Conservation (phyloP, 371 early-diverging fungal species). For the Sporodiniella umbellata region DNA sequence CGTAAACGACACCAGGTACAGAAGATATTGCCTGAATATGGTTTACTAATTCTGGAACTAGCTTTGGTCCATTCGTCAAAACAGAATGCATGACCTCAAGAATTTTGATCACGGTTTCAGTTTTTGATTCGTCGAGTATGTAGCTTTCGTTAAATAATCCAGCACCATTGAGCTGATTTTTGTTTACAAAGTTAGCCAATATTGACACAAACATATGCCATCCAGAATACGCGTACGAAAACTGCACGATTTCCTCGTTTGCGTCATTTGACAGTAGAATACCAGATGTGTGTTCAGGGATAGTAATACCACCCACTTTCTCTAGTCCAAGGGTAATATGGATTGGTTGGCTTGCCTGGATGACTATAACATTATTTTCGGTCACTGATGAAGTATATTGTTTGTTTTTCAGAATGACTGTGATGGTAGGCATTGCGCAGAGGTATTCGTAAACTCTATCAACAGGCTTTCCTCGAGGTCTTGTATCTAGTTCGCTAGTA, state of each 20-base stretch:
- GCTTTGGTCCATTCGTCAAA: conserved; percentile 14
- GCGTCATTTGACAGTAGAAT: conserved; percentile 12
- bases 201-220: conserved; percentile 33
- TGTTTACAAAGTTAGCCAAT: conserved; percentile 19
- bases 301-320: conserved; percentile 8
- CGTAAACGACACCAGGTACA: not conserved
- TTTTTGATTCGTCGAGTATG: conserved; percentile 14
- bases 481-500: not conserved
- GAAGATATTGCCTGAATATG: conserved; percentile 24
- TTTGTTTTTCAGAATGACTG: conserved; percentile 16
- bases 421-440: conserved; percentile 17
- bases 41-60: conserved; percentile 19
- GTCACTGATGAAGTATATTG: conserved; percentile 1
- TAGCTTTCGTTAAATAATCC: conserved; percentile 19
- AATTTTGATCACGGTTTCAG: conserved; percentile 21
- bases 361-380: conserved; percentile 6
- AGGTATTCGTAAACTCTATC: conserved; percentile 28
- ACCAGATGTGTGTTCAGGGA: conserved; percentile 23
- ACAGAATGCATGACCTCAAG: conserved; percentile 27
- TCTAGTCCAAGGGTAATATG: conserved; percentile 6
- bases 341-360: conserved; percentile 13
- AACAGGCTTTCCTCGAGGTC: not conserved
- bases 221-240: conserved; percentile 22
- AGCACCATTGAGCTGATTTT: not conserved
- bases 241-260: conserved; percentile 22